Conservation (phyloP, 306 rosid species). For the Vigna reflexopilosa region DNA sequence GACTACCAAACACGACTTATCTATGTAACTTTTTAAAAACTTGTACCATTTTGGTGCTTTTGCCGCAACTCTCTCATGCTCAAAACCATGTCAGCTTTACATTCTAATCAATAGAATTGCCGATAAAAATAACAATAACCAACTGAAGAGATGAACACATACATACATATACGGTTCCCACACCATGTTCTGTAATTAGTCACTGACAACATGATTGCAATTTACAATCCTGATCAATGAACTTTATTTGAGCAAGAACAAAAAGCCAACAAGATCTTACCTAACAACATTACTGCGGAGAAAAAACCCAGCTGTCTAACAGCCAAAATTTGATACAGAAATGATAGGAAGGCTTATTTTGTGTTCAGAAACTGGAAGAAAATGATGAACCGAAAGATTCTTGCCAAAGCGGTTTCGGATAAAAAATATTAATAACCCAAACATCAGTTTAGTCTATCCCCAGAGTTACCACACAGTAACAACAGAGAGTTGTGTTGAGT, state of each 20-base stretch:
- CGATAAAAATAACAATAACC: background rate
- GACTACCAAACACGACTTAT: no score
- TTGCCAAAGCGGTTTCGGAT: conserved; percentile 32
- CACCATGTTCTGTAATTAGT: background rate
- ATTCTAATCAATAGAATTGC: no score
- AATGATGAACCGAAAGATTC: conserved; percentile 29
- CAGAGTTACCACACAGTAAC: conserved; percentile 63
- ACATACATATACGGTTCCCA: background rate
- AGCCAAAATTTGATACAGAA: conserved; percentile 48
- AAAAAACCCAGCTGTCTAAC: conserved; percentile 11
- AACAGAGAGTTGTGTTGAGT: conserved; percentile 46
- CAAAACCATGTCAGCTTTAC: no score
- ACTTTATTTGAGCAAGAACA: conserved; percentile 42
- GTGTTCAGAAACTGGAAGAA: conserved; percentile 39
- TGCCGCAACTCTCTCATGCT: no score
- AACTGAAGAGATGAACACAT: background rate
- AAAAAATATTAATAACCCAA: conserved; percentile 26
- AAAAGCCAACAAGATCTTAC: background rate
- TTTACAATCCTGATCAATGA: conserved; percentile 12
- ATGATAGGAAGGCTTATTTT: conserved; percentile 28
- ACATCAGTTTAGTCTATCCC: conserved; percentile 37
- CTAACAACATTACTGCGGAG: conserved; percentile 19
- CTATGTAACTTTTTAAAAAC: no score
- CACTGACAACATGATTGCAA: conserved; percentile 32
- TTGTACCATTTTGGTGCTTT: no score